A percentile compares a stretch with the other conserved stretches of the same genome.
Conservation (phyloP, 2,329 filamentous ascomycete species). For the Sporothrix humicola region DNA sequence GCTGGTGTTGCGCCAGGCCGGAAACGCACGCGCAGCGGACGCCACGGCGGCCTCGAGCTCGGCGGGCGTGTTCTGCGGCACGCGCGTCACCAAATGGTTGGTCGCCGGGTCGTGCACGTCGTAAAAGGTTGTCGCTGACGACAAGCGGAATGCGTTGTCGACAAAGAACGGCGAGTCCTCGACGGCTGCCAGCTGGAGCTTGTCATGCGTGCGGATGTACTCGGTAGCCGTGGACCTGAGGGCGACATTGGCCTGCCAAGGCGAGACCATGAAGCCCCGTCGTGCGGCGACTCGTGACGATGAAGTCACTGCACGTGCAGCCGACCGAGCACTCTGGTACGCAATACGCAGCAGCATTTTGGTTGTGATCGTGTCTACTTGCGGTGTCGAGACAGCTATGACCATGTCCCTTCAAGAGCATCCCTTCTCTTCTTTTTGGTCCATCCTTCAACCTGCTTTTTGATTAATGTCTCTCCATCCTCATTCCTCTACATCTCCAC, state of each 20-base stretch:
- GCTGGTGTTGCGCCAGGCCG: constrained; percentile 73
- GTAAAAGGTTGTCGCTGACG: constrained; percentile 74
- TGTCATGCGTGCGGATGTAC: too few species aligned
- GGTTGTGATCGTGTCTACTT: too few species aligned
- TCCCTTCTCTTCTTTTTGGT: background rate
- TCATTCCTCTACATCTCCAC: too few species aligned
- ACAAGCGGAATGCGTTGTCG: constrained; percentile 77
- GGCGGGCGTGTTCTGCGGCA: constrained; percentile 78
- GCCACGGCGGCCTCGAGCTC: constrained; percentile 78
- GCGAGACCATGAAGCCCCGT: background rate
- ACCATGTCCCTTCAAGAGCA: background rate
- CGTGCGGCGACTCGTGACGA: background rate
- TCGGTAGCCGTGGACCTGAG: background rate
- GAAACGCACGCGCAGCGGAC: constrained; percentile 77
- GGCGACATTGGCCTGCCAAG: constrained; percentile 3
- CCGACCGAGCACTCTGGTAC: background rate
- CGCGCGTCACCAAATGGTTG: constrained; percentile 82
- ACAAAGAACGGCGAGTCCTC: constrained; percentile 84
- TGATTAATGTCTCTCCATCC: too few species aligned
- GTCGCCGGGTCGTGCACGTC: constrained; percentile 83
- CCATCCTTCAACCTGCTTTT: too few species aligned
- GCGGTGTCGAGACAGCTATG: background rate
- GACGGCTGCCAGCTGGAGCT: too few species aligned
- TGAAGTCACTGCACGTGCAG: background rate
- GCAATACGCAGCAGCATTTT: background rate